Evolutionary conservation across 495 filamentous ascomycete species (phyloP).

Genomic region (Aspergillus nidulans): DNA sequence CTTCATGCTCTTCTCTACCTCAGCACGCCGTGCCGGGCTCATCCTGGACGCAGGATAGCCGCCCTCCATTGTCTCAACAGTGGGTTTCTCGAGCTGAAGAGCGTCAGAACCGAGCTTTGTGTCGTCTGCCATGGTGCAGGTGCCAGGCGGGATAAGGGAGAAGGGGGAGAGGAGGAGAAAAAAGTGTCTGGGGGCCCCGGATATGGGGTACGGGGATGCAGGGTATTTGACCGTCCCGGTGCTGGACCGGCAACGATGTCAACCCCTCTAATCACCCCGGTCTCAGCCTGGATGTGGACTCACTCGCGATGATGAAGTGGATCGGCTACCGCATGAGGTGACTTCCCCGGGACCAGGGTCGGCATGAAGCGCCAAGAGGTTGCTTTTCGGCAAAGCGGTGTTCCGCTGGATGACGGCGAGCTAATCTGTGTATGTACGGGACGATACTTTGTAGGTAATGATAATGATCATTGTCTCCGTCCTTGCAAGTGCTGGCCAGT

Average conservation of each 20-base stretch:
- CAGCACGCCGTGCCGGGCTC: neutral
- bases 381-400: neutral
- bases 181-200: neutral
- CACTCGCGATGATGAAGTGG: neutral
- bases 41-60: neutral
- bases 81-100: neutral
- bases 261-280: neutral
- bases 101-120: neutral
- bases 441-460: neutral
- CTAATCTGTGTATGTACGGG: neutral
- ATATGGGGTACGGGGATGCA: neutral
- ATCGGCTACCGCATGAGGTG: neutral
- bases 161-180: neutral
- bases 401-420: neutral
- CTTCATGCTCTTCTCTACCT: conserved; percentile 1
- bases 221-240: neutral
- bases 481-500: too few species aligned
- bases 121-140: neutral
- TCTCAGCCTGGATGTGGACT: neutral
- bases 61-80: neutral
- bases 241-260: neutral
- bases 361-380: neutral
- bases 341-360: neutral
- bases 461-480: too few species aligned
- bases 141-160: neutral